A percentile compares a stretch with the other conserved stretches of the same genome.
phyloP scores from a whole-genome alignment of 2,329 filamentous ascomycete genomes.

The Fonsecaea monophora region DNA sequence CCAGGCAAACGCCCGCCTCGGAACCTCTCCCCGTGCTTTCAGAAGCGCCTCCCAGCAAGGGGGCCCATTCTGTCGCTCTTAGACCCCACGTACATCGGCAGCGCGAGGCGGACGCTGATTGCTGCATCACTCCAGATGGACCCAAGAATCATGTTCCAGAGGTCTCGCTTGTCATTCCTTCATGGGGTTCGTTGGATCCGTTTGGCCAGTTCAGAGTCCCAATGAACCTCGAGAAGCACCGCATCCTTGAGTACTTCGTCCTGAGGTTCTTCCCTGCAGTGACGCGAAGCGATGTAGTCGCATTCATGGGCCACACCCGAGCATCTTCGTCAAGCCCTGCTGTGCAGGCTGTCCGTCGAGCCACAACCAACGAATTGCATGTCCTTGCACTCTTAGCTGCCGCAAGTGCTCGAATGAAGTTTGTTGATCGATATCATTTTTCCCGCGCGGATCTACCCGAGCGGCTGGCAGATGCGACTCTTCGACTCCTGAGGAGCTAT shows the following conservation, averaged over 20 bases:
- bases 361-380: conserved; percentile 25
- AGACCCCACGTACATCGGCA: not conserved
- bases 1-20: conserved; percentile 1
- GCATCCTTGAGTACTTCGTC: conserved; percentile 31
- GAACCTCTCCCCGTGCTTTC: conserved; percentile 4
- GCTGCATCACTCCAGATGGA: not conserved
- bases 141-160: conserved; percentile 5
- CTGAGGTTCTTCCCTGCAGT: conserved; percentile 32
- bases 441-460: conserved; percentile 27
- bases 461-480: conserved; percentile 21
- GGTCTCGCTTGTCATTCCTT: conserved; percentile 13
- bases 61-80: not conserved
- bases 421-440: conserved; percentile 25
- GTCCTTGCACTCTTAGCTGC: conserved; percentile 25
- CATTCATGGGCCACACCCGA: conserved; percentile 22
- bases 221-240: conserved; percentile 29
- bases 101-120: not conserved
- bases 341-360: conserved; percentile 22
- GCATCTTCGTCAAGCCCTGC: conserved; percentile 16
- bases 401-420: conserved; percentile 30
- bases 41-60: conserved; percentile 4
- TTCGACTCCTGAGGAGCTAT: conserved; percentile 24
- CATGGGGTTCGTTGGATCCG: conserved; percentile 21
- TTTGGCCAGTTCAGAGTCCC: conserved; percentile 30
- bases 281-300: conserved; percentile 24